Base-by-base conservation (phyloP, 805 yeast species). In the Brettanomyces nanus region DNA sequence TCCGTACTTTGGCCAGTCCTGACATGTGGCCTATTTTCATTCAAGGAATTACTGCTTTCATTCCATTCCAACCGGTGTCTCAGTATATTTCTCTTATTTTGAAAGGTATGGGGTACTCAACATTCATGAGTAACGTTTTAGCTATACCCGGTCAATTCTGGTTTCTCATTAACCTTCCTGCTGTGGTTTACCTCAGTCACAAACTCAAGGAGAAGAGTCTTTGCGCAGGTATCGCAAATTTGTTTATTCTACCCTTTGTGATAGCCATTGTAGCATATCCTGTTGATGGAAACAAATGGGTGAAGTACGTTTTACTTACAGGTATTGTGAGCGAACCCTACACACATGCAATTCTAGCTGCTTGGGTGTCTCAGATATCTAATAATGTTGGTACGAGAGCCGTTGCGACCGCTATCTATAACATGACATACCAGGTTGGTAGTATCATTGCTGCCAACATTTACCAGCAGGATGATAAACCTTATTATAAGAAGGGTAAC, bases 21-120 rank as follows among this genome's bases (percentile, higher is more conserved):
- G n/a, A n/a, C n/a, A n/a, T 73, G 39, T 62, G 75, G 68, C 80
- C 80, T 10, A 48, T 73, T 23, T 71, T 69, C 42, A 42, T 63
- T 5, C 43, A 37, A 10, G 69, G 80, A 6, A 29, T 75, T 6
- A 41, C 70, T 11, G 51, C 51, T 20, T 59, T 54, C 40, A 54
- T 66, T 20, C 63, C 66, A 6, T 37, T 50, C 10, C 42, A 53
- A 11, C 66, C 71, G 1, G 53, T 61, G 13, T 40, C 49, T 18
- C 46, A 45, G 3, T 75, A 75, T 53, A 44, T 72, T 49, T 65
- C 77, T 0, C 51, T 75, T 36, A 66, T 66, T 3, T 53, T 75
- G 49, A 66, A 61, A 44, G 45, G 48, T 20, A 52, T 75, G 45
- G 79, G 79, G 1, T 75, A 69, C 55, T 52, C 64, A 19, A 70